Base-by-base conservation (phyloP, 2,329 filamentous ascomycete genomes). In the Botrytis squamosa region DNA sequence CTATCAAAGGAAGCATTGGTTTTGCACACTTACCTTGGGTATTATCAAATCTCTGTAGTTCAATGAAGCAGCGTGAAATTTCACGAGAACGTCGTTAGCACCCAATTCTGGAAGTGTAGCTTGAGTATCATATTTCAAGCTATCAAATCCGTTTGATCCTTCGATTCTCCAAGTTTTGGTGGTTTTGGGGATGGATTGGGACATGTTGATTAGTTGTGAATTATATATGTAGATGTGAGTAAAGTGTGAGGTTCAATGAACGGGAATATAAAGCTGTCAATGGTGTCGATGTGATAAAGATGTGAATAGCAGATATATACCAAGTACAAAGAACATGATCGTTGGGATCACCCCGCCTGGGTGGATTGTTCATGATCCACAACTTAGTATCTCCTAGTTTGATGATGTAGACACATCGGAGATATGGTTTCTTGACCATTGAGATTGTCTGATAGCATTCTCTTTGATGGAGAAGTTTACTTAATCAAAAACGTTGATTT, bases 61-160 rank as follows among this genome's bases (percentile, higher is more conserved):
- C 49, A 84, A 75, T 42, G 82, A 83, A 16, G 82, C 82, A 38
- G 81, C 81, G 67, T 82, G 80, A 38, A 83, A 82, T 78, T 87
- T 87, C 76, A 89, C 86, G 16, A 89, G 83, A 29, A 89, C 86
- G 73, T 89, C 87, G 71, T 86, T 85, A 72, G 88, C 86, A 8
- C 84, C 85, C 5, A 88, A 74, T 74, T 85, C 78, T 44, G 77
- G 77, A 18, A 82, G 62, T 10, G 67, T 83, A 83, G 14, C 65
- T 84, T 79, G 18, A 79, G 75, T 29, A 69, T 85, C 81, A 75
- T 86, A 80, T 76, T 85, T 85, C 69, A 87, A 80, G 71, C 81
- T 81, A 38, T 87, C 84, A 77, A 88, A 88, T 74, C 84, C 86
- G 67, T 81, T 82, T 76, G 82, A 83, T 76, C 85, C 85, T 72